A percentile compares a stretch with the other conserved stretches of the same genome.
Evolutionary conservation across 1,284 basidiomycete species (phyloP).

Genomic region (Pyrrhoderma noxium): DNA sequence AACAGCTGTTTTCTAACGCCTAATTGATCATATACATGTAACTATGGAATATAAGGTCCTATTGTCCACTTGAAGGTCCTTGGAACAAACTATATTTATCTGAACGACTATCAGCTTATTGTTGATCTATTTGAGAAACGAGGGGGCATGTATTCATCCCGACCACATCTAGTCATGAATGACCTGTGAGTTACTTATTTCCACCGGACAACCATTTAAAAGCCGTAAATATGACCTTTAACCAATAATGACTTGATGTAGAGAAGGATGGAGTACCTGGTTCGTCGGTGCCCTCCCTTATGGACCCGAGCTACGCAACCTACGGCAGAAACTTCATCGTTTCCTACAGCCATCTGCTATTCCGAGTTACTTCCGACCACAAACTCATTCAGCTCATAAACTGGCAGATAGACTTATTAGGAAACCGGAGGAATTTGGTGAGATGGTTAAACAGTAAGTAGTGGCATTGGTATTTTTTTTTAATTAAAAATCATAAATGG

Average conservation of each 20-base stretch:
- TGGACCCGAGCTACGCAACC: neutral
- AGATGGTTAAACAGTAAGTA: no score
- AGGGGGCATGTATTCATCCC: conserved; percentile 42
- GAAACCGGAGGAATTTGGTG: no score
- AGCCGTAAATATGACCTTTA: no score
- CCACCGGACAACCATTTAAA: no score
- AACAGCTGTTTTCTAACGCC: no score
- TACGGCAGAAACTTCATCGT: conserved; percentile 4
- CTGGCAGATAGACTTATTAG: no score
- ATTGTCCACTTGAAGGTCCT: neutral
- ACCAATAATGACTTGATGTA: neutral
- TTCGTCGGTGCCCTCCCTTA: conserved; percentile 3
- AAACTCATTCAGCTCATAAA: neutral
- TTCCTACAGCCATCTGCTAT: conserved; percentile 3
- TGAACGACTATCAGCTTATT: conserved; percentile 12
- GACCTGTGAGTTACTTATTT: neutral
- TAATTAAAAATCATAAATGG: no score
- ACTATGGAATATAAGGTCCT: no score
- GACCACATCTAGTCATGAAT: conserved; percentile 24
- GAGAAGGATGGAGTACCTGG: conserved; percentile 2
- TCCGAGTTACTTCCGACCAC: neutral
- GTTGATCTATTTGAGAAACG: conserved; percentile 41
- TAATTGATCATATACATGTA: no score
- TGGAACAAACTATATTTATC: conserved; percentile 12
- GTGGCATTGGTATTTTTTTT: no score